These are phyloP conservation scores for Micractinium sp. DNA, from an alignment of 139 green algal species.

Conservation along the genomic window DNA sequence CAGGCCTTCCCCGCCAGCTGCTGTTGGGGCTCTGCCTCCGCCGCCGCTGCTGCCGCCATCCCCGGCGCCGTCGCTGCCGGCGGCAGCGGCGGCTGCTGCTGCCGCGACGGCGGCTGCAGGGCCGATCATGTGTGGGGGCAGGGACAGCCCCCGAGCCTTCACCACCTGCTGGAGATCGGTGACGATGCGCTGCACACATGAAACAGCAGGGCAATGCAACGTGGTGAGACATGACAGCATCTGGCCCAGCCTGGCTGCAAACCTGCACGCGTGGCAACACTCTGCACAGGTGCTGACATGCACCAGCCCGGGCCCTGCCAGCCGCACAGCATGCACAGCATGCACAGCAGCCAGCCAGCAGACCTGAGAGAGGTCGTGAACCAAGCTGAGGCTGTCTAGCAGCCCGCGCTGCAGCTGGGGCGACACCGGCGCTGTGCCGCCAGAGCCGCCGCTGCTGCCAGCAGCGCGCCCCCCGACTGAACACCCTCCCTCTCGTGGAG, in stretches of 20 bases:
- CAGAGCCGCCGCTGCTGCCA: not conserved
- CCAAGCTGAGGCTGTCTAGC: slow-evolving; percentile 34
- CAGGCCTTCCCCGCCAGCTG: not conserved
- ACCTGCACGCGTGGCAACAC: no score
- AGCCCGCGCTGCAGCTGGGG: slow-evolving; percentile 19
- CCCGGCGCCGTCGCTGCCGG: not conserved
- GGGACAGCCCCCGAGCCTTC: not conserved
- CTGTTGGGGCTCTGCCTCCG: not conserved
- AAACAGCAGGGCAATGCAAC: no score
- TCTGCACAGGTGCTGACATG: no score
- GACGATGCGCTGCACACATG: slow-evolving; percentile 27
- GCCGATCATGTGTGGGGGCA: not conserved
- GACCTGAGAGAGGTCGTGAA: slow-evolving; percentile 36
- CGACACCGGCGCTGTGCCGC: not conserved
- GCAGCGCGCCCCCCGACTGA: not conserved
- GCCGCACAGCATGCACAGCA: not conserved
- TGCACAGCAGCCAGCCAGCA: not conserved
- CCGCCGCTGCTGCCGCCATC: not conserved
- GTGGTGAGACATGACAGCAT: no score
- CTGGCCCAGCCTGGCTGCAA: no score
- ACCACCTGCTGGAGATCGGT: slow-evolving; percentile 24
- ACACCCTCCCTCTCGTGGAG: not conserved
- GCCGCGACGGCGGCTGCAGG: not conserved
- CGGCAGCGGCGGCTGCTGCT: not conserved
- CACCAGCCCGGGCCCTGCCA: no score